Evolutionary conservation across 805 yeast genomes (phyloP).

Genomic region (Blastobotrys americana): DNA sequence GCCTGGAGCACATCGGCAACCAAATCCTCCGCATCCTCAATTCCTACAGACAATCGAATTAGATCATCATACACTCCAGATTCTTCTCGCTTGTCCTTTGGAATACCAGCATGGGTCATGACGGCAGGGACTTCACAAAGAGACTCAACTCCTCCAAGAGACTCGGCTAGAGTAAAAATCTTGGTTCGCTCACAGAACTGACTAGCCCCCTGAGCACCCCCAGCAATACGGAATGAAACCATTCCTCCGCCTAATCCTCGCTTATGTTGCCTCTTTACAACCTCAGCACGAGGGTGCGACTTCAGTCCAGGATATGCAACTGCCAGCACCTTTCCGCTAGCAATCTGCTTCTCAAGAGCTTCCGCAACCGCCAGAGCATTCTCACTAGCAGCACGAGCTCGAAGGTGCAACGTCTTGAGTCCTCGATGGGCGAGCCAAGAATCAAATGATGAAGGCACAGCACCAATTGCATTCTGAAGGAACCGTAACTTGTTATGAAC

Average conservation of each 20-base stretch:
- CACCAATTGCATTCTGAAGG: slow-evolving; percentile 83
- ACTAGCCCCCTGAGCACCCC: slow-evolving; percentile 72
- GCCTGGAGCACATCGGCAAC: slow-evolving; percentile 67
- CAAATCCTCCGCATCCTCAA: slow-evolving; percentile 75
- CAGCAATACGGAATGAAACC: slow-evolving; percentile 79
- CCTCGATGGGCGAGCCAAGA: slow-evolving; percentile 92
- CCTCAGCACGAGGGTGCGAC: slow-evolving; percentile 53
- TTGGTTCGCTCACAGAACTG: slow-evolving; percentile 66
- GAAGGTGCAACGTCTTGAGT: slow-evolving; percentile 74
- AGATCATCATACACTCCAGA: slow-evolving; percentile 77
- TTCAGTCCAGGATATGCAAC: slow-evolving; percentile 83
- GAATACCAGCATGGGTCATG: slow-evolving; percentile 91
- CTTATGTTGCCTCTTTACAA: slow-evolving; percentile 70
- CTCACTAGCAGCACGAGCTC: slow-evolving; percentile 61
- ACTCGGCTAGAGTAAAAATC: slow-evolving; percentile 79
- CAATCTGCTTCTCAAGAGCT: slow-evolving; percentile 37
- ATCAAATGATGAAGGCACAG: slow-evolving; percentile 85
- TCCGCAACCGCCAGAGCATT: slow-evolving; percentile 67
- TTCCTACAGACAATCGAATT: slow-evolving; percentile 78
- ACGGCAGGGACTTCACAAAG: slow-evolving; percentile 81
- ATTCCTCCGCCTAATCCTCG: slow-evolving; percentile 87
- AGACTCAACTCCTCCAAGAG: slow-evolving; percentile 85
- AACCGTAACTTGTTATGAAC: slow-evolving; percentile 61
- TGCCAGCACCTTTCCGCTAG: slow-evolving; percentile 42
- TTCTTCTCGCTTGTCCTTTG: slow-evolving; percentile 66